Base-by-base conservation (phyloP, 805 yeast species). In the Middelhovenomyces tepae region DNA sequence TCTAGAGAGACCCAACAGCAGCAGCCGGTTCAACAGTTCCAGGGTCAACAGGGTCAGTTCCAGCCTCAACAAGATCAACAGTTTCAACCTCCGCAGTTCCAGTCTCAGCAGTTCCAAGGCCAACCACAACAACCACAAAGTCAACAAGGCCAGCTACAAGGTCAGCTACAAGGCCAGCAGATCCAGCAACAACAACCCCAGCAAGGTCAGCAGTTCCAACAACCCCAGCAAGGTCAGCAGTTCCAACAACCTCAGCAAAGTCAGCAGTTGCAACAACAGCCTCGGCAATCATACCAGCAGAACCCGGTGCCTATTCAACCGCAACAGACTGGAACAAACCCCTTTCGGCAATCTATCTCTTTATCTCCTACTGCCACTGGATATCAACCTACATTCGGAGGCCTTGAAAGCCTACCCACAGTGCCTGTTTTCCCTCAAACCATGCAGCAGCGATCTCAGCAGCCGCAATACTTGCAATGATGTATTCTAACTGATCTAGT, bases 361-460 rank as follows among this genome's bases (percentile, higher is more conserved):
- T n/a, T n/a, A n/a, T n/a, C n/a, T n/a, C n/a, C n/a, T n/a, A n/a
- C n/a, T n/a, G n/a, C n/a, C n/a, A n/a, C 22, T 5, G 25, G 23
- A n/a, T 40, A 40, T 21, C 79, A 73, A 47, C 68, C 73, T 2
- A 78, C 85, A 2, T 80, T 84, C 21, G 89, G 87, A 3, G 89
- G 87, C 0, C 64, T 76, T 39, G 87, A 80, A 48, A 60, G 61
- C 32, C 53, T 78, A 27, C 78, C 78, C 7, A 78, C 86, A 1
- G 58, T 70, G 3, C 71, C 85, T 2, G 81, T 77, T 6, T 80
- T 78, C 46, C 84, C 83, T 0, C 75, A 75, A 44, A 75, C 82
- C 6, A 72, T 70, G 44, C 59, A 57, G 33, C 57, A 50, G 31
- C 49, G 38, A 21, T 43, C 35, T 27, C 51, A 40, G 24, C 52